Base-by-base conservation (phyloP, 1,284 basidiomycete genomes). In the Psilocybe mexicana region DNA sequence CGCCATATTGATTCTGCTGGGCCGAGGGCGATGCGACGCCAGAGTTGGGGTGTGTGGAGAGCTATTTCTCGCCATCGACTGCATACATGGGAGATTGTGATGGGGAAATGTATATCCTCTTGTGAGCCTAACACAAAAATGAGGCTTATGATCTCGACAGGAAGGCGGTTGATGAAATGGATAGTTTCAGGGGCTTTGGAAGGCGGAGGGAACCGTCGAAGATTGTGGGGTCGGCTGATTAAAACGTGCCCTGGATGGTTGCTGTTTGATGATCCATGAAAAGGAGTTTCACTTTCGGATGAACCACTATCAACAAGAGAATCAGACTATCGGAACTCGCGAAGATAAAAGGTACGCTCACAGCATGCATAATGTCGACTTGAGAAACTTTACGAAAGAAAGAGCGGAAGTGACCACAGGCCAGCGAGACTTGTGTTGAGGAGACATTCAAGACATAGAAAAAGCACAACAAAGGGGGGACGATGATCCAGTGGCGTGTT, bases 81-180 rank as follows among this genome's bases (percentile, higher is more conserved):
- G 68, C 86, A 89, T 59, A 87, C 84, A 63, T 88, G 87, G 12
- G 87, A 87, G 50, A 86, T 74, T 45, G 72, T 71, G 58, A 88
- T 61, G 23, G 86, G 82, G 44, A 87, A 76, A 74, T 80, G 79
- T 55, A 69, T 65, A 64, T 86, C 80, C 51, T 80, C 76, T 58
- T 82, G 71, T 14, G 83, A 75, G n/a, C 82, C 87, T 14, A 85
- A 71, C 33, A 80, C 67, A 65, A 90, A 88, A 49, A 88, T 79
- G 60, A 81, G 78, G 40, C 81, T 76, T 42, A 90, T 76, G 28
- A 90, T 69, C 67, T 90, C 87, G 35, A 75, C 72, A 6, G 87
- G 87, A 47, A 89, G 77, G 28, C 68, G 67, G 55, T 77, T 77
- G 52, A 88, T 83, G 58, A 79, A 78, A 64, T 85, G 82, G 23